Conservation (phyloP, 2,329 filamentous ascomycete species). For the Ophiostoma himal-ulmi region DNA sequence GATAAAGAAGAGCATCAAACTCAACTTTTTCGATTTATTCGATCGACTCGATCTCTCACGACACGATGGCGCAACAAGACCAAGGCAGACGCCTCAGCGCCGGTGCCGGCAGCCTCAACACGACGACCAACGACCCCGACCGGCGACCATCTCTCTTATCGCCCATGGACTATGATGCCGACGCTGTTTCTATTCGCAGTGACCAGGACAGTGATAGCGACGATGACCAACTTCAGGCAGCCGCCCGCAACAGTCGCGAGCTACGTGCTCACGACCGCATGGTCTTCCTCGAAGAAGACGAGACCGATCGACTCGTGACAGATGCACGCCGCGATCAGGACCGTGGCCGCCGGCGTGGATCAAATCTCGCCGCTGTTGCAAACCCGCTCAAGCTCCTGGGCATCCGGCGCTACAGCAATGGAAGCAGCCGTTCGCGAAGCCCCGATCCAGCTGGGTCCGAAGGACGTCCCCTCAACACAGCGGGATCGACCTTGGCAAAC, state of each 20-base stretch:
- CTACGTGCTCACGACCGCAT: slow-evolving; percentile 63
- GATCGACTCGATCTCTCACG: not conserved
- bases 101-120: not conserved
- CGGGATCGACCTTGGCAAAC: slow-evolving; percentile 5
- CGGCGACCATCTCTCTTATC: slow-evolving; percentile 48
- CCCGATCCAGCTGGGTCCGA: not conserved
- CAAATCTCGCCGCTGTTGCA: slow-evolving; percentile 33
- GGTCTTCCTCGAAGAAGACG: slow-evolving; percentile 71
- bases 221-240: slow-evolving; percentile 62
- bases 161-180: slow-evolving; percentile 60
- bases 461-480: slow-evolving; percentile 12
- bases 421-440: slow-evolving; percentile 30
- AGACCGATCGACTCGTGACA: slow-evolving; percentile 56
- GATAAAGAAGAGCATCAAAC: not conserved
- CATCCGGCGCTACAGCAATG: slow-evolving; percentile 32
- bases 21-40: not conserved
- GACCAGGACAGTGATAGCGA: slow-evolving; percentile 73
- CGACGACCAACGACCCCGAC: not conserved
- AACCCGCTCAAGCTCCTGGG: slow-evolving; percentile 43
- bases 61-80: not conserved
- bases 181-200: slow-evolving; percentile 60
- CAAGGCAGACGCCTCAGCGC: not conserved
- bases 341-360: slow-evolving; percentile 43
- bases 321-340: slow-evolving; percentile 48
- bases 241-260: slow-evolving; percentile 63